phyloP scores from a whole-genome alignment of 2,329 filamentous ascomycete genomes.

The Allantophomopsis cytisporea region DNA sequence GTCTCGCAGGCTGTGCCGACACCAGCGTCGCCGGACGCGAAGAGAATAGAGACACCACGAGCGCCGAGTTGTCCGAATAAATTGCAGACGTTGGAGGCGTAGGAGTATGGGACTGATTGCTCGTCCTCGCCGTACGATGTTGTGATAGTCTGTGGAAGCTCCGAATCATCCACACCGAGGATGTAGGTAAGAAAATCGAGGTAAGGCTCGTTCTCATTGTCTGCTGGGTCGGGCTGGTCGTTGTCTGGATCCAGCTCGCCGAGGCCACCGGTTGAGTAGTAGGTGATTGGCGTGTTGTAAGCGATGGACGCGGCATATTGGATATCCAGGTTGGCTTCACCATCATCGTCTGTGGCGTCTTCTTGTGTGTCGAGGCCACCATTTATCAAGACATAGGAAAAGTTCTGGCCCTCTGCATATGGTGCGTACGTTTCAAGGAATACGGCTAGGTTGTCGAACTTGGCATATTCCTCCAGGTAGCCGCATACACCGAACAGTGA shows the following conservation, averaged over 20 bases:
- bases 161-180: slow-evolving; percentile 28
- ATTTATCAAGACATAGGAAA: slow-evolving; percentile 19
- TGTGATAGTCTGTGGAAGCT: slow-evolving; percentile 45
- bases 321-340: slow-evolving; percentile 42
- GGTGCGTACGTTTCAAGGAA: slow-evolving; percentile 30
- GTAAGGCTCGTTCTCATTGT: slow-evolving; percentile 51
- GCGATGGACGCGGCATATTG: slow-evolving; percentile 36
- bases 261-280: slow-evolving; percentile 30
- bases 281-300: slow-evolving; percentile 25
- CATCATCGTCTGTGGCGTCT: slow-evolving; percentile 27
- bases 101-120: slow-evolving; percentile 44
- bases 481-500: slow-evolving; percentile 50
- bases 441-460: slow-evolving; percentile 21
- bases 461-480: slow-evolving; percentile 20
- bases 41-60: slow-evolving; percentile 49
- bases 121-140: slow-evolving; percentile 56
- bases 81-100: slow-evolving; percentile 45
- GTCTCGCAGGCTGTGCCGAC: slow-evolving; percentile 28
- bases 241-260: slow-evolving; percentile 36
- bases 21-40: slow-evolving; percentile 39
- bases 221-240: slow-evolving; percentile 18
- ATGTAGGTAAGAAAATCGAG: slow-evolving; percentile 44
- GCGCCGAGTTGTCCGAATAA: slow-evolving; percentile 49
- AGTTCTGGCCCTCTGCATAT: slow-evolving; percentile 24
- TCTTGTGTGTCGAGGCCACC: slow-evolving; percentile 30